Percentiles rank a stretch among this genome's conserved stretches.
Evolutionary conservation across 805 yeast species (phyloP).

Genomic region (Kazachstania taianensis): DNA sequence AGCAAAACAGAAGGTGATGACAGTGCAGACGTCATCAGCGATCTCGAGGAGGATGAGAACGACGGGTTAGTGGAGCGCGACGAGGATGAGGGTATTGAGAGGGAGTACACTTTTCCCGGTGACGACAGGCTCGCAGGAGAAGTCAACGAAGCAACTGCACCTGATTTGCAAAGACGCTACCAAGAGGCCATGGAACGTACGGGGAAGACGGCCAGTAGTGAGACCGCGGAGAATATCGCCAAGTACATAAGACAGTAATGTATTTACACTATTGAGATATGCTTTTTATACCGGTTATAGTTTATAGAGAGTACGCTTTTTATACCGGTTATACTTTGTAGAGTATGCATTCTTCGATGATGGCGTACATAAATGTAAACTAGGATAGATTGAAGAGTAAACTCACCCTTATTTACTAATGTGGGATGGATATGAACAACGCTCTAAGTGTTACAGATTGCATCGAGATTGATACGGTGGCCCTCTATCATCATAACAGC

Average conservation of each 20-base stretch:
- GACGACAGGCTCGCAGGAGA: conserved; percentile 53
- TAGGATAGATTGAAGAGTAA: too few species aligned
- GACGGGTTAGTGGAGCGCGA: conserved; percentile 36
- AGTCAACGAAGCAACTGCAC: conserved; percentile 34
- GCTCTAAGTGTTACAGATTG: too few species aligned
- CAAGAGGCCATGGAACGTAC: conserved; percentile 60
- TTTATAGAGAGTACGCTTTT: too few species aligned
- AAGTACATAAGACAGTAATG: conserved; percentile 43
- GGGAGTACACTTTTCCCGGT: conserved; percentile 65
- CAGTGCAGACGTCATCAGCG: conserved; percentile 43
- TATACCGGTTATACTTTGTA: too few species aligned
- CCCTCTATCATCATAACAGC: too few species aligned
- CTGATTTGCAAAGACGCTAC: conserved; percentile 54
- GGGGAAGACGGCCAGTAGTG: conserved; percentile 50
- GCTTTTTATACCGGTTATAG: too few species aligned
- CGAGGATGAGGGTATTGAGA: conserved; percentile 48
- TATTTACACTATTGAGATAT: too few species aligned
- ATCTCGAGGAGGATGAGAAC: conserved; percentile 33
- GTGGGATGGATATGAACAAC: too few species aligned
- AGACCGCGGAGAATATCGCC: conserved; percentile 66
- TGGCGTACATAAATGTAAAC: too few species aligned
- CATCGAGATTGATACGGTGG: too few species aligned
- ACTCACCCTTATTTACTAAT: too few species aligned
- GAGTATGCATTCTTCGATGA: too few species aligned
- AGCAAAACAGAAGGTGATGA: conserved; percentile 34